Evolutionary conservation across 805 yeast species (phyloP), one percentile per base, ranked within the genome.

Genomic region (Vanderwaltozyma tropicalis): DNA sequence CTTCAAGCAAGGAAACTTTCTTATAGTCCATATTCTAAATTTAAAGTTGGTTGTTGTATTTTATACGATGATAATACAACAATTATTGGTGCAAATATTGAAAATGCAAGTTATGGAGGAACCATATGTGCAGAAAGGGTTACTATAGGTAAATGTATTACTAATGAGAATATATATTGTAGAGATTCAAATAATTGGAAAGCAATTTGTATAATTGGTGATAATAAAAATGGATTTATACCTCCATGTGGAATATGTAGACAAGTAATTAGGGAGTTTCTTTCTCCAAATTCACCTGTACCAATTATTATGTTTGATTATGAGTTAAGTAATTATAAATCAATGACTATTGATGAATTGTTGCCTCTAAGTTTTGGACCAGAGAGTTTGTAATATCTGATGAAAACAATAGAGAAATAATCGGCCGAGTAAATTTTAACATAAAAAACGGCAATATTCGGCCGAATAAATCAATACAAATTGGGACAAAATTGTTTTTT

Each of bases 161-260:
- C 68, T 18, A 40, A 39, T 4, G 28, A 32, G 15, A 15, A 20
- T 9, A 13, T 15, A 10, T n/a, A 19, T 3, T 14, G 19, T 13
- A 9, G 31, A 12, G 19, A 36, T 14, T 18, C 25, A 8, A 36
- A 50, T 48, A 35, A 42, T 37, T 43, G 67, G 66, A 29, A 42
- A 42, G 40, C 53, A 42, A 20, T 41, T 35, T 42, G 53, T 10
- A 49, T 48, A 20, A 47, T 47, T 25, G 63, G 60, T 53, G 61
- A 59, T 50, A 30, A 69, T 31, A 52, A 54, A 1, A 70, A 69
- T 2, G 59, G 61, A 8, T 71, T 78, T 22, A 77, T 82, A 10
- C 67, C 88, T 9, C 98, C 98, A 0, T 89, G 98, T 57, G 98
- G 98, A 3, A 79, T 92, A 27, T 89, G 98, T 53, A 68, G 98